phyloP scores from a whole-genome alignment of 805 yeast genomes.

The Schwanniomyces occidentalis region DNA sequence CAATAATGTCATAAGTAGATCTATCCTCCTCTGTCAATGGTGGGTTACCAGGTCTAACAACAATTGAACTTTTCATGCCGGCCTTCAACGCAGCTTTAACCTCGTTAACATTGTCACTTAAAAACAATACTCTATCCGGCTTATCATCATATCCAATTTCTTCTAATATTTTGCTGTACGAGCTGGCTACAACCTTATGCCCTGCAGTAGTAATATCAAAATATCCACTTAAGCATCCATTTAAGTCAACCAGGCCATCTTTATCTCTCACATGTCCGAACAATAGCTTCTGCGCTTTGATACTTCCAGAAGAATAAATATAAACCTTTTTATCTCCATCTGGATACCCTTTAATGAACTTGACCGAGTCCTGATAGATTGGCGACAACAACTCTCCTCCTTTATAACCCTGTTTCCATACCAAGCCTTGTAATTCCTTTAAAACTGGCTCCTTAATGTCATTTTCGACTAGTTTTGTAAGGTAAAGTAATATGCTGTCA shows the following conservation, averaged over 20 bases:
- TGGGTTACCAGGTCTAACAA: slow-evolving; percentile 75
- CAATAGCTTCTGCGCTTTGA: slow-evolving; percentile 80
- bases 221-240: slow-evolving; percentile 57
- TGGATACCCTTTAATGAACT: slow-evolving; percentile 48
- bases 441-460: slow-evolving; percentile 79
- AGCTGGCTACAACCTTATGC: slow-evolving; percentile 53
- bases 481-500: slow-evolving; percentile 43
- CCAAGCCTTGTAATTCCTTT: slow-evolving; percentile 77
- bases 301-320: slow-evolving; percentile 88
- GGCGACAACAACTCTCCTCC: slow-evolving; percentile 80
- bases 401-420: slow-evolving; percentile 81
- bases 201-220: slow-evolving; percentile 88
- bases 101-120: slow-evolving; percentile 80
- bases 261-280: slow-evolving; percentile 57
- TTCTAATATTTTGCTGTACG: slow-evolving; percentile 58
- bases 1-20: slow-evolving; percentile 20
- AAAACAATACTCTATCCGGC: slow-evolving; percentile 50
- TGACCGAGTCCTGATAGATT: slow-evolving; percentile 69
- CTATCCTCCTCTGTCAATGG: slow-evolving; percentile 41
- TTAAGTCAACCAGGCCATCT: slow-evolving; percentile 50
- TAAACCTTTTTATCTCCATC: slow-evolving; percentile 38
- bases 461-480: slow-evolving; percentile 53
- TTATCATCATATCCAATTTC: slow-evolving; percentile 36
- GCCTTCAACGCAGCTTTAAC: slow-evolving; percentile 71
- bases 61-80: slow-evolving; percentile 60